These are phyloP conservation scores for Boletus vermiculosoides DNA, from an alignment of 768 basidiomycete genomes.

Conservation along the genomic window DNA sequence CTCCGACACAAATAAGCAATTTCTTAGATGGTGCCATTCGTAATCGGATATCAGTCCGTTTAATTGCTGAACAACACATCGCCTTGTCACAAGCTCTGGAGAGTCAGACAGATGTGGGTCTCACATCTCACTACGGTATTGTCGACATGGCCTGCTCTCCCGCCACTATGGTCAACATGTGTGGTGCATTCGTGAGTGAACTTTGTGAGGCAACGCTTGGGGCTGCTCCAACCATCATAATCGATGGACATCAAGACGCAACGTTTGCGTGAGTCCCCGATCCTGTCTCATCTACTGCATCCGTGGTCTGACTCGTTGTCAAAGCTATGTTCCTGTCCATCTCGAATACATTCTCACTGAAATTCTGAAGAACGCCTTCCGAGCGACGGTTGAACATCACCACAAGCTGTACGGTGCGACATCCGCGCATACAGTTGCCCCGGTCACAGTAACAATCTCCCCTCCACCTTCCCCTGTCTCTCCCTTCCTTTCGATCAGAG, in stretches of 20 bases:
- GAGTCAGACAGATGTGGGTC: conserved; percentile 30
- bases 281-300: background rate
- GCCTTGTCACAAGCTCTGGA: conserved; percentile 70
- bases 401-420: conserved; percentile 39
- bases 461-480: conserved; percentile 42
- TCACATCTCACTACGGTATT: conserved; percentile 59
- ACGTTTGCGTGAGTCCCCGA: conserved; percentile 69
- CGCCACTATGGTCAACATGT: conserved; percentile 69
- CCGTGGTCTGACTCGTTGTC: conserved; percentile 9
- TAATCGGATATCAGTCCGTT: conserved; percentile 81
- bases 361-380: conserved; percentile 87
- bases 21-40: conserved; percentile 85
- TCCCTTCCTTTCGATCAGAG: conserved; percentile 67
- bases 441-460: conserved; percentile 71
- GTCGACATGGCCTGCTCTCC: conserved; percentile 75
- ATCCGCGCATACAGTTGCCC: conserved; percentile 45
- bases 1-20: conserved; percentile 69
- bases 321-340: conserved; percentile 84
- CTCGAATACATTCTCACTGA: conserved; percentile 91
- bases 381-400: conserved; percentile 82
- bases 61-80: conserved; percentile 91
- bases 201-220: conserved; percentile 86
- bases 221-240: conserved; percentile 57
- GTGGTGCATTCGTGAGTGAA: conserved; percentile 79
- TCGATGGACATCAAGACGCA: conserved; percentile 69